Conservation (phyloP, 805 yeast species). For the Yueomyces sinensis region DNA sequence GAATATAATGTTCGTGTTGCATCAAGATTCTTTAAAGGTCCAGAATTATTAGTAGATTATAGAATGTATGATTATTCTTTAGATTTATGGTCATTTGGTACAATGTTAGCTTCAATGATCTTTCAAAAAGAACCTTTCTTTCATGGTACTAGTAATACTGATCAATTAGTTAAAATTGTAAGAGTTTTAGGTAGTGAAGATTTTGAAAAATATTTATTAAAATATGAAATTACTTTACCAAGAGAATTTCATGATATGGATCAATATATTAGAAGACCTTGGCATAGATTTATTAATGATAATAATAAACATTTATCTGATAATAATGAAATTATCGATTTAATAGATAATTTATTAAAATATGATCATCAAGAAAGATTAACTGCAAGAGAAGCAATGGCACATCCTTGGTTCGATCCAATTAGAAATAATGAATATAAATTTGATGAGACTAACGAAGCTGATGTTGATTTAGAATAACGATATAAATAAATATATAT, state of each 20-base stretch:
- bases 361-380: constrained; percentile 82
- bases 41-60: constrained; percentile 76
- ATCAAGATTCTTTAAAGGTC: constrained; percentile 86
- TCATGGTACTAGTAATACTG: constrained; percentile 82
- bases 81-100: constrained; percentile 91
- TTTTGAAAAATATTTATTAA: constrained; percentile 50
- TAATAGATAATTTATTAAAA: constrained; percentile 57
- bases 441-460: constrained; percentile 1
- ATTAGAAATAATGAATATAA: constrained; percentile 7
- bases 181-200: constrained; percentile 80
- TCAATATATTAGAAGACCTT: constrained; percentile 69
- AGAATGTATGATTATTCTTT: constrained; percentile 84
- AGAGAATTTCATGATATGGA: constrained; percentile 69
- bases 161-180: constrained; percentile 82
- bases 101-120: constrained; percentile 81
- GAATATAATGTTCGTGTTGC: constrained; percentile 92
- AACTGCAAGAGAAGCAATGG: constrained; percentile 83
- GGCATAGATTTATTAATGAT: constrained; percentile 64
- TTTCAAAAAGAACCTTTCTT: constrained; percentile 88
- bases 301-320: constrained; percentile 52
- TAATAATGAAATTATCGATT: constrained; percentile 48
- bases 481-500: background rate
- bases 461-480: too few species aligned
- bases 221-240: constrained; percentile 60
- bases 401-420: constrained; percentile 32